A percentile compares a stretch with the other conserved stretches of the same genome.
Evolutionary conservation across 1,284 basidiomycete species (phyloP).

Genomic region (Trametes polyzona): DNA sequence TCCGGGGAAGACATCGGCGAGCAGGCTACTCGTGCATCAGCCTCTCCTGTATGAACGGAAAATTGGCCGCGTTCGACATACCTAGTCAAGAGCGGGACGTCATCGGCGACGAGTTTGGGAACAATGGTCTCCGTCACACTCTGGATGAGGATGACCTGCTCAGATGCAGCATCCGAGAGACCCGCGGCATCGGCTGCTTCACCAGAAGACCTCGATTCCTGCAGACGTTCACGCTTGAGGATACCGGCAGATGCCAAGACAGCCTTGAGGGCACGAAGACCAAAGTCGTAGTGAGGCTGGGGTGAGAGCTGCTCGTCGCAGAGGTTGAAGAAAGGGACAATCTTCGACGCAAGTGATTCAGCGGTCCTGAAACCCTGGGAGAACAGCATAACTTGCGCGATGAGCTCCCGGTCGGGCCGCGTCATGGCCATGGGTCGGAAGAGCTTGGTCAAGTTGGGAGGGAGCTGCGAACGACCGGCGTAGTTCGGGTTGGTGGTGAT

Average conservation of each 20-base stretch:
- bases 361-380: slow-evolving; percentile 99
- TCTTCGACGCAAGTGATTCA: slow-evolving; percentile 93
- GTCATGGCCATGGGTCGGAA: slow-evolving; percentile 99
- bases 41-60: neutral
- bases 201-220: slow-evolving; percentile 42
- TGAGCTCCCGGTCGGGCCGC: slow-evolving; percentile 95
- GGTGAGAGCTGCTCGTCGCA: slow-evolving; percentile 96
- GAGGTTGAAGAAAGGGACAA: slow-evolving; percentile 99
- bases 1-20: slow-evolving; percentile 98
- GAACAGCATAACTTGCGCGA: slow-evolving; percentile 99
- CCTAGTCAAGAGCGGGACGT: slow-evolving; percentile 94
- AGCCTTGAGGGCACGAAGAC: slow-evolving; percentile 95
- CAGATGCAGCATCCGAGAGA: slow-evolving; percentile 74
- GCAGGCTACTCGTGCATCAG: slow-evolving; percentile 57
- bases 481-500: slow-evolving; percentile 99
- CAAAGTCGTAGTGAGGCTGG: slow-evolving; percentile 99
- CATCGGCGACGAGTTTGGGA: slow-evolving; percentile 96
- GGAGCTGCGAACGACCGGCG: slow-evolving; percentile 95
- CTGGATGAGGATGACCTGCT: slow-evolving; percentile 98
- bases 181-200: slow-evolving; percentile 52
- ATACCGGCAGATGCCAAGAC: slow-evolving; percentile 97
- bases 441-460: slow-evolving; percentile 95
- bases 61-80: slow-evolving; percentile 34
- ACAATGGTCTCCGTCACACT: slow-evolving; percentile 99
- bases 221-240: slow-evolving; percentile 90